Base-by-base conservation (phyloP, 352 stramenopile genomes). In the Phytopythium mirpurense region DNA sequence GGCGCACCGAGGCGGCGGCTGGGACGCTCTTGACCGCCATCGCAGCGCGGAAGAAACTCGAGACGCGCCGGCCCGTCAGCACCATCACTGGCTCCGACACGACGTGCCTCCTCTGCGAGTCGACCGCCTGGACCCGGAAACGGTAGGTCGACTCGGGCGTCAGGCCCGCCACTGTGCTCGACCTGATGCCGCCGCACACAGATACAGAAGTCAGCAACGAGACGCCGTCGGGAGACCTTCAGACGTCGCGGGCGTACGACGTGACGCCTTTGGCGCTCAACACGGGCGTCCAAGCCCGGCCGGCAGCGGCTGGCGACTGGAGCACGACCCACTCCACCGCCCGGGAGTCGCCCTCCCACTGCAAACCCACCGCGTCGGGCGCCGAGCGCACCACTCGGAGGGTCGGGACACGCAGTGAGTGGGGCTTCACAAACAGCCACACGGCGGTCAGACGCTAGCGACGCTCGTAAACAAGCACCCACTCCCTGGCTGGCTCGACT, bases 11-110 rank as follows among this genome's bases (percentile, higher is more conserved):
- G 27, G 18, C 16, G 1, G 44, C 12, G 26, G 21, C 29, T 11
- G 40, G 24, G 1, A 26, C 1, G 27, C 10, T 36, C 44, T 35
- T 35, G 15, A 27, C 44, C 11, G 44, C 32, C 9, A 52, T 26
- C 10, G 32, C 23, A 11, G 46, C 31, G 14, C 46, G 52, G 16
- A 59, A 52, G 21, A 59, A 52, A 6, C 29, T 53, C 42, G 31
- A 52, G 31, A 52, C 19, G 3, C 46, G 46, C 2, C 46, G 46
- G 15, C 23, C 23, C 5, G 46, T 52, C 12, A 52, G 16, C 19
- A n/a, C 32, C 12, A 32, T 43, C 32, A 52, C 21, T 3, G 46
- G 31, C 12, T 40, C 31, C 9, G 46, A 52, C 19, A 43, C 10
- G 12, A 19, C 46, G n/a, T 34, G 46, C 12, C 23, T 29, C 21